A percentile compares a stretch with the other conserved stretches of the same genome.
Evolutionary conservation across 139 green algal species (phyloP).

Genomic region (Coccomyxa sp.): DNA sequence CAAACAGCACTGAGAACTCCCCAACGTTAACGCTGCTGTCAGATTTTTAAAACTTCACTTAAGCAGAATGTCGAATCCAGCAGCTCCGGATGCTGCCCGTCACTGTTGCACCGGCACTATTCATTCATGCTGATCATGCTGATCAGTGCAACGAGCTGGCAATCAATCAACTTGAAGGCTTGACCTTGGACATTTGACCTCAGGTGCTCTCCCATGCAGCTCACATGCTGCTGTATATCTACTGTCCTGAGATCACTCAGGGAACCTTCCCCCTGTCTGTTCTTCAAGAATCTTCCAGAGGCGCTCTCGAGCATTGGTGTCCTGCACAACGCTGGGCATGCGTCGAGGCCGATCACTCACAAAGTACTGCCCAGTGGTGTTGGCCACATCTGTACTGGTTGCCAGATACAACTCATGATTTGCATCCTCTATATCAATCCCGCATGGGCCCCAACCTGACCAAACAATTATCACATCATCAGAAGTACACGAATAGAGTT

Average conservation of each 20-base stretch:
- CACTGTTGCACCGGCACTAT: too few relatives aligned
- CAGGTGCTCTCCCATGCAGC: too few relatives aligned
- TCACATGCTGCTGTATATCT: too few relatives aligned
- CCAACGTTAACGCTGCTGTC: background rate
- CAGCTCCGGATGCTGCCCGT: too few relatives aligned
- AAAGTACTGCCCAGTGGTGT: constrained; percentile 49
- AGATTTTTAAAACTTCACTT: too few relatives aligned
- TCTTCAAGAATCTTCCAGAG: constrained; percentile 34
- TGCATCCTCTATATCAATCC: constrained; percentile 44
- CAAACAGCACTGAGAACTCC: background rate
- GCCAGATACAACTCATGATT: constrained; percentile 46
- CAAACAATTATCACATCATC: background rate
- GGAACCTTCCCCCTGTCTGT: constrained; percentile 30
- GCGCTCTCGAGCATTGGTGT: constrained; percentile 5
- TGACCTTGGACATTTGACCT: too few relatives aligned
- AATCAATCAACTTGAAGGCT: too few relatives aligned
- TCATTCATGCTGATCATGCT: too few relatives aligned
- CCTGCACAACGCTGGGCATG: background rate
- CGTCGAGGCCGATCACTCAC: constrained; percentile 10
- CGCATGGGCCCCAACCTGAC: constrained; percentile 60
- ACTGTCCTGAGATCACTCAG: background rate
- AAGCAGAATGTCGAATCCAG: too few relatives aligned
- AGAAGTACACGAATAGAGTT: too few relatives aligned
- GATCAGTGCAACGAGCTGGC: too few relatives aligned
- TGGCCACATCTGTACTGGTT: constrained; percentile 20